Evolutionary conservation across 495 filamentous ascomycete species (phyloP), one percentile per base, ranked within the genome.

Genomic region (Penicillium maclennaniae): DNA sequence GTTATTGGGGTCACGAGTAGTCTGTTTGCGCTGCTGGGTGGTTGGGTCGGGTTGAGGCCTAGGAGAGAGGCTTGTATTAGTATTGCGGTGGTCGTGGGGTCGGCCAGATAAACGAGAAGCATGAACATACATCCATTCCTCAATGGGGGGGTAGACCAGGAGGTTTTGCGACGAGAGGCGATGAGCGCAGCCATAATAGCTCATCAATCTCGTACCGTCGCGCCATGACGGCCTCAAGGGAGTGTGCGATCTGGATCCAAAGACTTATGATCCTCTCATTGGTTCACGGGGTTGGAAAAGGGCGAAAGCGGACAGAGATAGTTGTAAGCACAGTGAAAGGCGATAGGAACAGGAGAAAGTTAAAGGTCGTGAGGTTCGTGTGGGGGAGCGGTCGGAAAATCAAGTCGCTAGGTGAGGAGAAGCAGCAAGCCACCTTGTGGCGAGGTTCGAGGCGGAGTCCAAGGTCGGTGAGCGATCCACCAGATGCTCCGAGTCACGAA

Each of bases 91-190:
- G 54, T 52, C 48, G 49, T 62, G 55, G 49, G 54, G 60, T 45
- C 50, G 36, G 43, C 26, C 36, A 59, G 16, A 26, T 16, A 17
- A 23, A 39, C 0, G 26, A 43, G 25, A 4, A 43, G 36, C 49
- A 31, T 34, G 44, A 51, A 54, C 50, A 45, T 70, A 61, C 90
- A 97, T 96, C 93, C 93, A 99, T 79, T 97, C 91, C 75, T 95
- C 91, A 51, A 88, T 83, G 21, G 91, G 87, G 87, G 23, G 93
- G 93, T 39, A 99, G 80, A 45, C 77, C 78, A 43, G 83, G 69
- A 31, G 93, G 93, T 63, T 92, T 96, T 51, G 80, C 71, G 60
- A 91, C 90, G 59, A 96, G 80, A 44, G 91, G 92, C 48, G 93
- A 99, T 41, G 85, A 70, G 67, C 85, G 84, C 56, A 99, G 79